phyloP scores from a whole-genome alignment of 352 stramenopile genomes.

The Globisporangium yorkense region DNA sequence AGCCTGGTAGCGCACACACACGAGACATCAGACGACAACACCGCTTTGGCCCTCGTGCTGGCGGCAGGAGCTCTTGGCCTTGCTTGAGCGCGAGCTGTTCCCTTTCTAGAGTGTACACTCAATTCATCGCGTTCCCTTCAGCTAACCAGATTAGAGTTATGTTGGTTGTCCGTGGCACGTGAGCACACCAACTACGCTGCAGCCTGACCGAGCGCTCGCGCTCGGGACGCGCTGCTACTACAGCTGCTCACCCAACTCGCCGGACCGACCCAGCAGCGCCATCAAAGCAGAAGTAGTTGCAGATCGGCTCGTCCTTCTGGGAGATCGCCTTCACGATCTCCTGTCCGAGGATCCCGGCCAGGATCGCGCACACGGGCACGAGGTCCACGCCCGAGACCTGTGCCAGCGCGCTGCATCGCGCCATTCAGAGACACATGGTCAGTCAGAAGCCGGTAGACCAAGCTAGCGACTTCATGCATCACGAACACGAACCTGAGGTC shows the following conservation, averaged over 20 bases:
- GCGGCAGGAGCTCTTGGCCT: too few species aligned
- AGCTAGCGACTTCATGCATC: neutral
- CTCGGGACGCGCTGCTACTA: neutral
- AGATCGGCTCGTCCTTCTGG: constrained; percentile 93
- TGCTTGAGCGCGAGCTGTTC: too few species aligned
- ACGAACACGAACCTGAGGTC: constrained; percentile 36
- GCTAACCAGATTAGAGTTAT: too few species aligned
- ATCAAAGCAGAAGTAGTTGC: constrained; percentile 96
- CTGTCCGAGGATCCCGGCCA: constrained; percentile 96
- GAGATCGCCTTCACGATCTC: constrained; percentile 98
- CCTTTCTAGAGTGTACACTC: too few species aligned
- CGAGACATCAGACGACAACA: too few species aligned
- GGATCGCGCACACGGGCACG: constrained; percentile 91
- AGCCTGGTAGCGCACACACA: too few species aligned
- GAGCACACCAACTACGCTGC: too few species aligned
- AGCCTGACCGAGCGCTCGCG: too few species aligned
- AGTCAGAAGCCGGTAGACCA: neutral
- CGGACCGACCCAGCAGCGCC: constrained; percentile 49
- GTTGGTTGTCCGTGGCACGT: too few species aligned
- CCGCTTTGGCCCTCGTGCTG: too few species aligned
- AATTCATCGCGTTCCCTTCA: too few species aligned
- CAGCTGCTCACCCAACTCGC: constrained; percentile 35
- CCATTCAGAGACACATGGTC: neutral
- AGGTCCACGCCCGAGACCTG: constrained; percentile 53
- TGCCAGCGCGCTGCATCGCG: constrained; percentile 25